Evolutionary conservation across 495 filamentous ascomycete species (phyloP).

Genomic region (Hypoxylon subgilvum): DNA sequence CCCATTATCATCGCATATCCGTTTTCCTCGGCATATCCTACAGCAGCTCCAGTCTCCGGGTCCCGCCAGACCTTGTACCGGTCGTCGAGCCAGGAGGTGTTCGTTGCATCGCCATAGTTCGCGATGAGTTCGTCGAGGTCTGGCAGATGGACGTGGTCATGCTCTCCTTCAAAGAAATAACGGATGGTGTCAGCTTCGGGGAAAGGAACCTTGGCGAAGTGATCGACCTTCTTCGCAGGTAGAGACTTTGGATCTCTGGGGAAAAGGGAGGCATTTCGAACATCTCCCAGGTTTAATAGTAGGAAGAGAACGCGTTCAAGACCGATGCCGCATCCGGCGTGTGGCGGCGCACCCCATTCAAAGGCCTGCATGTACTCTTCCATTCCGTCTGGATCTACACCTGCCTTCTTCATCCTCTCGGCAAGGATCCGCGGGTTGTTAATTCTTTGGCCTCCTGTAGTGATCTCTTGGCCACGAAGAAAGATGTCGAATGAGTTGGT

Average conservation of each 20-base stretch:
- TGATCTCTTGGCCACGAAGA: constrained; percentile 90
- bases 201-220: constrained; percentile 65
- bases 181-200: constrained; percentile 77
- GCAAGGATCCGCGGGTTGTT: constrained; percentile 78
- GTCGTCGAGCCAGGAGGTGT: constrained; percentile 85
- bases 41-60: constrained; percentile 73
- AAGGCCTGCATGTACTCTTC: constrained; percentile 90
- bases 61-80: constrained; percentile 85
- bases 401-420: constrained; percentile 74
- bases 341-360: constrained; percentile 84
- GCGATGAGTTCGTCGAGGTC: constrained; percentile 80
- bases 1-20: constrained; percentile 80
- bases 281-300: constrained; percentile 82
- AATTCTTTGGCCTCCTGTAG: constrained; percentile 89
- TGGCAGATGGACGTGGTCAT: constrained; percentile 63
- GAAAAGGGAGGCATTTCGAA: constrained; percentile 83
- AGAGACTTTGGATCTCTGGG: constrained; percentile 82
- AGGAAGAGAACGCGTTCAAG: constrained; percentile 88
- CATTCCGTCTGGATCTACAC: constrained; percentile 76
- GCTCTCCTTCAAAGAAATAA: constrained; percentile 54
- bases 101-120: constrained; percentile 88
- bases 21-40: constrained; percentile 75
- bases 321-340: constrained; percentile 89
- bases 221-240: constrained; percentile 56
- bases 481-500: constrained; percentile 98